Evolutionary conservation across 129 eudicot species (phyloP).

Genomic region (Saussurea involucrata): DNA sequence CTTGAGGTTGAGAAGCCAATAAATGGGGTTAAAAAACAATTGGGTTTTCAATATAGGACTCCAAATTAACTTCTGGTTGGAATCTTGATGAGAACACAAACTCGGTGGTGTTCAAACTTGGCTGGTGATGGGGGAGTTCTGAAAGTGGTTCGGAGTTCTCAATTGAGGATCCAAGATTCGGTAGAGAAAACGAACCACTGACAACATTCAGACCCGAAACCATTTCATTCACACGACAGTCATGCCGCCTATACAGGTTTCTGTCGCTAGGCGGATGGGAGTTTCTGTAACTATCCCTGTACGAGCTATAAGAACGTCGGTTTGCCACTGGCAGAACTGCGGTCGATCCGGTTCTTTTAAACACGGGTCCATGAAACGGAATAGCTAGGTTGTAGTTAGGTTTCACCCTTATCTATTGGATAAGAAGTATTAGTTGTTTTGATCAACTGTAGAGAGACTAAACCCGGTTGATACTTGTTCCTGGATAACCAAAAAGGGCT

Average conservation of each 20-base stretch:
- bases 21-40: conserved; percentile 22
- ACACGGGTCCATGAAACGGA: conserved; percentile 31
- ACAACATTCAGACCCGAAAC: conserved; percentile 13
- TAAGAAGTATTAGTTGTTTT: conserved; percentile 21
- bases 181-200: conserved; percentile 10
- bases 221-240: not conserved
- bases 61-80: not conserved
- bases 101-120: conserved; percentile 6
- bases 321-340: conserved; percentile 13
- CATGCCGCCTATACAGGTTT: conserved; percentile 3
- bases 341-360: conserved; percentile 36
- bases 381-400: conserved; percentile 24
- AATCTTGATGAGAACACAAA: conserved; percentile 15
- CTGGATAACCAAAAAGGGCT: conserved; percentile 20
- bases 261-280: not conserved
- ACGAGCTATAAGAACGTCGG: conserved; percentile 16
- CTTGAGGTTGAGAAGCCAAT: conserved; percentile 17
- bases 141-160: not conserved
- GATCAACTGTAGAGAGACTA: conserved; percentile 40
- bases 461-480: conserved; percentile 38
- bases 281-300: conserved; percentile 6
- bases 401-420: conserved; percentile 23
- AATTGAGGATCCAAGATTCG: conserved; percentile 2
- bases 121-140: not conserved
- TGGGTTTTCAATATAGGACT: conserved; percentile 1